phyloP scores from a whole-genome alignment of 192 early-diverging fungal genomes.

The Phlyctochytrium bullatum region DNA sequence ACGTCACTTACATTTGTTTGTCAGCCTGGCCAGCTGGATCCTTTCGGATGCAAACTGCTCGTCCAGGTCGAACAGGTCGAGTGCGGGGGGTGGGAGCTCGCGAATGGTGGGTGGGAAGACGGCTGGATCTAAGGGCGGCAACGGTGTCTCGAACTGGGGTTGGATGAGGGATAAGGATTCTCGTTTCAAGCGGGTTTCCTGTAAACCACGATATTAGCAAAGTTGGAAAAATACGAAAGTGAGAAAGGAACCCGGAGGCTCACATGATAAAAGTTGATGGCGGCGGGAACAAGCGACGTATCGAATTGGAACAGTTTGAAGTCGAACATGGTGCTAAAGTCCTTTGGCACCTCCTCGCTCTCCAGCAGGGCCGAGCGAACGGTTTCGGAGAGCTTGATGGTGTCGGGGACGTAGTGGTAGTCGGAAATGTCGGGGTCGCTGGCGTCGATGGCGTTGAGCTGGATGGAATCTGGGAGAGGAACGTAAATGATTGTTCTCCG shows the following conservation, averaged over 20 bases:
- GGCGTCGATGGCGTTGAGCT: constrained; percentile 53
- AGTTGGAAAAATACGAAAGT: background rate
- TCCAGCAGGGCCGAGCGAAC: constrained; percentile 53
- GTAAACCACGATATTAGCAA: constrained; percentile 4
- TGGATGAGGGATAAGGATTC: constrained; percentile 55
- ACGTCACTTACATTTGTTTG: constrained; percentile 48
- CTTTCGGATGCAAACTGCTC: constrained; percentile 51
- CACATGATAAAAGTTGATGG: constrained; percentile 42
- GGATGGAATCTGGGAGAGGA: constrained; percentile 37
- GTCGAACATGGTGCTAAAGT: constrained; percentile 55
- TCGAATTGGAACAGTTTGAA: constrained; percentile 49
- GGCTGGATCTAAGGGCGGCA: constrained; percentile 51
- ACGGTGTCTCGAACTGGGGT: constrained; percentile 58
- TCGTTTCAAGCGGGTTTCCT: constrained; percentile 43
- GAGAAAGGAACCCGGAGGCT: background rate
- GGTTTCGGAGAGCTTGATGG: constrained; percentile 41
- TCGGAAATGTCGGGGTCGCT: constrained; percentile 59
- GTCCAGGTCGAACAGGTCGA: constrained; percentile 59
- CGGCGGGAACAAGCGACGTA: constrained; percentile 40
- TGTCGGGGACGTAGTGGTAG: constrained; percentile 55
- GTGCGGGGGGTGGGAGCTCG: constrained; percentile 51
- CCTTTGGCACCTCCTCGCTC: constrained; percentile 56
- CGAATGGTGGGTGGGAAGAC: constrained; percentile 48
- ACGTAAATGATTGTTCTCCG: too few species aligned
- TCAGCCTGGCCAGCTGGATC: constrained; percentile 47